Evolutionary conservation across 768 basidiomycete species (phyloP).

Genomic region (Filobasidium wieringae): DNA sequence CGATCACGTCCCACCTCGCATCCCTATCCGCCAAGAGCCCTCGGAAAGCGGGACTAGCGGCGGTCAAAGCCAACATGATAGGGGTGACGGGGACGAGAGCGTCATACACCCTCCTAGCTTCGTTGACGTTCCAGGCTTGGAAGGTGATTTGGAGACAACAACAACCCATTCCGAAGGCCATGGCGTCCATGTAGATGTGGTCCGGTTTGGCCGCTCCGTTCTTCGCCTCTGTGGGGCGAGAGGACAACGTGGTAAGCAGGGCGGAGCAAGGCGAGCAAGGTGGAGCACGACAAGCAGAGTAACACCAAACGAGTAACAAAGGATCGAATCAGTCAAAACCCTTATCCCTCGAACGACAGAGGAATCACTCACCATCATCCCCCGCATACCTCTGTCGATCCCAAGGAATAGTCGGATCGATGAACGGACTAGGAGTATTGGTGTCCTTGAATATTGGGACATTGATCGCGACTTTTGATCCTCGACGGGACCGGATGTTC

Average conservation of each 20-base stretch:
- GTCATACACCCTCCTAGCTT: slow-evolving; percentile 88
- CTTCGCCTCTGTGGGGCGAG: slow-evolving; percentile 56
- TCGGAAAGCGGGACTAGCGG: slow-evolving; percentile 87
- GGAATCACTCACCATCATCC: slow-evolving; percentile 55
- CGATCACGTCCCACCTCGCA: slow-evolving; percentile 97
- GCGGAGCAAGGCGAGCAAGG: too few relatives aligned
- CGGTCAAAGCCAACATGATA: slow-evolving; percentile 86
- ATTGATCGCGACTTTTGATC: slow-evolving; percentile 90
- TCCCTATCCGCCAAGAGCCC: slow-evolving; percentile 94
- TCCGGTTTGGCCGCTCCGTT: slow-evolving; percentile 74
- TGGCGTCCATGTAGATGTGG: slow-evolving; percentile 96
- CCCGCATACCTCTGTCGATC: slow-evolving; percentile 70
- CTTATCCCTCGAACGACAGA: background rate
- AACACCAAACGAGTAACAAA: too few relatives aligned
- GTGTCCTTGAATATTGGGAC: slow-evolving; percentile 82
- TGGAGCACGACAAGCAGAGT: too few relatives aligned
- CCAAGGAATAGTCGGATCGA: slow-evolving; percentile 86
- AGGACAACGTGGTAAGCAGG: slow-evolving; percentile 5
- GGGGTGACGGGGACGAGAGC: slow-evolving; percentile 90
- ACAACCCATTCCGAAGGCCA: slow-evolving; percentile 99
- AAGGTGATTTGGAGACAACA: slow-evolving; percentile 96
- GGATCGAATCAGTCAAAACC: background rate
- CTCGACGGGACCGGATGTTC: slow-evolving; percentile 79
- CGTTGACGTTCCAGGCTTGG: slow-evolving; percentile 85
- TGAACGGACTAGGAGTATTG: slow-evolving; percentile 74